Evolutionary conservation across 2,329 filamentous ascomycete genomes (phyloP), one percentile per base, ranked within the genome.

Genomic region (Aspergillus melleus): DNA sequence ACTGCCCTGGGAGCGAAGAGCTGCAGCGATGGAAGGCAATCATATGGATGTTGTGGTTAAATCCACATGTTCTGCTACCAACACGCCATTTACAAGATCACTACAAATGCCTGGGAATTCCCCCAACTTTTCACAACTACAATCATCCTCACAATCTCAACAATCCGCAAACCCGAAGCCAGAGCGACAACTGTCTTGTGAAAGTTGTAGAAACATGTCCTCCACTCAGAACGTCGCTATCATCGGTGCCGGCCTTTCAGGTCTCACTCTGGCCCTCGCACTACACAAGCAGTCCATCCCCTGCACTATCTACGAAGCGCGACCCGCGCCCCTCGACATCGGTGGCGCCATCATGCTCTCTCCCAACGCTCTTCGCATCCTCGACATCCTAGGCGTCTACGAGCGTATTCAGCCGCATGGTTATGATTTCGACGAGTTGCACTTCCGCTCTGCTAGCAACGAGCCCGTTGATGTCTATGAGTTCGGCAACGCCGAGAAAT

Each of bases 261-360:
- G 85, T 44, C 80, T 88, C 6, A 77, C 80, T 1, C 76, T 88
- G 0, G 84, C 84, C 0, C 76, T 88, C 0, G 77, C 82, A 2
- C 75, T 88, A 0, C 79, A 86, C 58, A 74, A 80, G 30, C 76
- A 83, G 58, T 74, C 74, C 46, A 86, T 88, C 49, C 64, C 75
- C 5, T 77, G 74, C 60, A 80, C 74, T 2, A 72, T 87, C 54
- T 87, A 85, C 61, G 85, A 87, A 61, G 74, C 77, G 14, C 78
- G 81, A 9, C 59, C 73, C 0, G 75, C 76, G 0, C 74, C 79
- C 1, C 75, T 80, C 2, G 76, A 81, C 60, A 80, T 81, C 24
- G 81, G 82, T 19, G 85, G 85, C 2, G 84, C 82, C 0, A 75
- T 88, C 30, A 85, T 86, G 80, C 78, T 87, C 2, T 85, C 84